A percentile compares a stretch with the other conserved stretches of the same genome.
These are phyloP conservation scores for Achaetomiella virescens DNA, from an alignment of 495 filamentous ascomycete genomes.

Conservation along the genomic window DNA sequence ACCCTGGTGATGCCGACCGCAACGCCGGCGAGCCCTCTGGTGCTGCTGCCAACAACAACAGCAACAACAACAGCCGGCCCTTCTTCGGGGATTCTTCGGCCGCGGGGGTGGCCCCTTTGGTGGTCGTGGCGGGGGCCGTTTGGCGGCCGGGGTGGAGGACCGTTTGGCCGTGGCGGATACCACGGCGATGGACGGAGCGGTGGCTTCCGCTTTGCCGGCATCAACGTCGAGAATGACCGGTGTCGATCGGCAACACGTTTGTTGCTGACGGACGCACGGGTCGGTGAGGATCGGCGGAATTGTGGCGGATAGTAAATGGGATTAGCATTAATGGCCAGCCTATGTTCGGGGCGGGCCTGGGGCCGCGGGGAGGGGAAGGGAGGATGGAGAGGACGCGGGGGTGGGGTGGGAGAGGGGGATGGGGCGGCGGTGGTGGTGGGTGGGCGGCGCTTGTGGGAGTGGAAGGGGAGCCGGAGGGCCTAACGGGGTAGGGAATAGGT, in stretches of 20 bases:
- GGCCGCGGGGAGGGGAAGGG: not conserved
- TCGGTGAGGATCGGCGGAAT: constrained; percentile 31
- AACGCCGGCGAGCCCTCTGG: no score
- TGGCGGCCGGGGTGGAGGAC: not conserved
- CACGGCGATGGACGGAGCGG: not conserved
- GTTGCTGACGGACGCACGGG: constrained; percentile 36
- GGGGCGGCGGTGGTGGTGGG: constrained; percentile 3
- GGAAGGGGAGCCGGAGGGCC: constrained; percentile 1
- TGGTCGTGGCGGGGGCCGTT: not conserved
- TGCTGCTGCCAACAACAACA: not conserved
- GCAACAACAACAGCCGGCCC: not conserved
- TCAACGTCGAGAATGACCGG: constrained; percentile 35
- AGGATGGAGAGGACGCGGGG: not conserved
- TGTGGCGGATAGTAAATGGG: constrained; percentile 27
- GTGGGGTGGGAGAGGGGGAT: not conserved
- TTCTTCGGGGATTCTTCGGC: not conserved
- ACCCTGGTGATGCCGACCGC: not conserved
- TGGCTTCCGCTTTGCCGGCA: constrained; percentile 30
- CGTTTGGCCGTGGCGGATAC: not conserved
- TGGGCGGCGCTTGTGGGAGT: constrained; percentile 4
- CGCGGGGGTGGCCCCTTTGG: not conserved
- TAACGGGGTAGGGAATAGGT: not conserved
- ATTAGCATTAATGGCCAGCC: constrained; percentile 28
- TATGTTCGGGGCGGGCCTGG: constrained; percentile 15
- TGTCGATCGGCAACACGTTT: constrained; percentile 34